phyloP scores from a whole-genome alignment of 2,329 filamentous ascomycete species.

The Tolypocladium inflatum region DNA sequence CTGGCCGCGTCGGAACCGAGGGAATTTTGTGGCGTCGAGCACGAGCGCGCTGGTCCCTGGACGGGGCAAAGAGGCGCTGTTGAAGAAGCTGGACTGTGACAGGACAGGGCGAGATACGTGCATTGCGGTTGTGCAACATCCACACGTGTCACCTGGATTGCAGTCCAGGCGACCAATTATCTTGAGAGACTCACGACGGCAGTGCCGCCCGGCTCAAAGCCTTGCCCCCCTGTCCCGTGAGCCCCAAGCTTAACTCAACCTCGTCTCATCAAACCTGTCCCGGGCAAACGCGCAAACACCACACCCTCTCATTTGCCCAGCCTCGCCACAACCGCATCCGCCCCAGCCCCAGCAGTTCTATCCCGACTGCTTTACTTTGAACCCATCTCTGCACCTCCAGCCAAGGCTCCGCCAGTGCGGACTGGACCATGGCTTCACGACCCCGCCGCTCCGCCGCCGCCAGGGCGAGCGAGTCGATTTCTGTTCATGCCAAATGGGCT shows the following conservation, averaged over 20 bases:
- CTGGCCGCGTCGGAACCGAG: neutral
- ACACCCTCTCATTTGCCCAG: neutral
- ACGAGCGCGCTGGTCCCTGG: neutral
- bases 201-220: neutral
- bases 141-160: neutral
- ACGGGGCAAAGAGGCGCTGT: neutral
- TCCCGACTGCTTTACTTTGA: neutral
- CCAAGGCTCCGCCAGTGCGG: constrained; percentile 1
- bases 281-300: neutral
- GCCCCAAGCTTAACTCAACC: constrained; percentile 2
- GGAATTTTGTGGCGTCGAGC: neutral
- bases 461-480: constrained; percentile 32
- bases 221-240: neutral
- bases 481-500: constrained; percentile 31
- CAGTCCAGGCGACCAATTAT: constrained; percentile 1
- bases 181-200: neutral
- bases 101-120: neutral
- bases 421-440: constrained; percentile 33
- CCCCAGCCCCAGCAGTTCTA: neutral
- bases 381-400: neutral
- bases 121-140: neutral
- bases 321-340: neutral
- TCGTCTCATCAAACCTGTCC: neutral
- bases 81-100: neutral
- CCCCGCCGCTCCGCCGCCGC: constrained; percentile 35